Percentiles rank a stretch among this genome's conserved stretches.
phyloP scores from a whole-genome alignment of 192 early-diverging fungal genomes.

The Fimicolochytrium jonesii region DNA sequence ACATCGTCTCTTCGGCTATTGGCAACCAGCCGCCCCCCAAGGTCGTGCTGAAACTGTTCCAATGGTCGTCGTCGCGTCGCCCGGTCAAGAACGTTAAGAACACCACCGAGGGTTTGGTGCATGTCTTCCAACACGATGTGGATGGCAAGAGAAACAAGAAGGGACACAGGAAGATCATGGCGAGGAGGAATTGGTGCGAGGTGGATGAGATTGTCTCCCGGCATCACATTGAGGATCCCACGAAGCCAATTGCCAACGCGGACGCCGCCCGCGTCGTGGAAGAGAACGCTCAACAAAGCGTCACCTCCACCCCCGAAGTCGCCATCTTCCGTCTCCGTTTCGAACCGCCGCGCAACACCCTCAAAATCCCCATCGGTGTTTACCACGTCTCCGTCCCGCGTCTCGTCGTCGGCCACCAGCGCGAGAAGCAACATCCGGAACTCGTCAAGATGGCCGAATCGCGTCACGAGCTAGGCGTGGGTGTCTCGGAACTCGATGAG shows the following conservation, averaged over 20 bases:
- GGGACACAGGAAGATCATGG: slow-evolving; percentile 16
- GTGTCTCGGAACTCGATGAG: slow-evolving; percentile 6
- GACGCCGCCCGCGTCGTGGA: background rate
- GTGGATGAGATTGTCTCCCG: slow-evolving; percentile 8
- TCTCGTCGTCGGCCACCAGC: background rate
- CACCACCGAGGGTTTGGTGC: slow-evolving; percentile 8
- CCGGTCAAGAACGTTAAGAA: slow-evolving; percentile 7
- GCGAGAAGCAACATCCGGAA: background rate
- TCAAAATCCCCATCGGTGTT: background rate
- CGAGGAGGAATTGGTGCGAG: slow-evolving; percentile 19
- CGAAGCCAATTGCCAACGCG: background rate
- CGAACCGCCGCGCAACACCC: background rate
- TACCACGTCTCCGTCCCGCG: slow-evolving; percentile 12
- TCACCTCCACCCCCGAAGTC: background rate
- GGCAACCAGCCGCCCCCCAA: slow-evolving; percentile 22
- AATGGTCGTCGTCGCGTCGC: slow-evolving; percentile 8
- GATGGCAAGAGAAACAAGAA: slow-evolving; percentile 7
- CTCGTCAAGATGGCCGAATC: slow-evolving; percentile 1
- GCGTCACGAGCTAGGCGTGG: background rate
- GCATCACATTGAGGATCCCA: background rate
- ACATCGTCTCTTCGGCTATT: slow-evolving; percentile 18
- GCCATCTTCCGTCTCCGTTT: slow-evolving; percentile 4
- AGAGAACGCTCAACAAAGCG: background rate
- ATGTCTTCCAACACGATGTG: slow-evolving; percentile 20
- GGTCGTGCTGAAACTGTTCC: slow-evolving; percentile 10